These are phyloP conservation scores for Talaromyces adpressus DNA, from an alignment of 495 filamentous ascomycete genomes.

Conservation along the genomic window DNA sequence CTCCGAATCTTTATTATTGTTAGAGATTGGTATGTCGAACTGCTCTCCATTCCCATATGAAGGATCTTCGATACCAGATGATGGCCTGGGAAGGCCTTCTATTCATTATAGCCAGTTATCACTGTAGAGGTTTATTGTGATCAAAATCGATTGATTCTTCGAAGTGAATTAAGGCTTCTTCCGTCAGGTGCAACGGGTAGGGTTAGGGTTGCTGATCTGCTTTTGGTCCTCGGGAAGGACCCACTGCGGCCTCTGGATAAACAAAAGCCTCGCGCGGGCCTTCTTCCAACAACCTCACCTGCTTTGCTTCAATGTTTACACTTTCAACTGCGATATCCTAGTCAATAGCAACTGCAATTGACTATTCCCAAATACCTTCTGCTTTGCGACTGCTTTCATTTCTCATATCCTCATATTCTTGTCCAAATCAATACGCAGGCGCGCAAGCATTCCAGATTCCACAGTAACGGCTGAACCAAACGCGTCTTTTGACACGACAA, in stretches of 20 bases:
- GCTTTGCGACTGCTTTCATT: not conserved
- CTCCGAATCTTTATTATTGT: too few species aligned
- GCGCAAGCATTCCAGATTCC: not conserved
- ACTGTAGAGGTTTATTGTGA: not conserved
- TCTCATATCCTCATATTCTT: not conserved
- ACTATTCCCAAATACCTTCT: not conserved
- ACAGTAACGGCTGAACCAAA: not conserved
- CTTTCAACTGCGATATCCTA: not conserved
- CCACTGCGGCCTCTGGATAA: not conserved
- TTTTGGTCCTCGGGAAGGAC: not conserved
- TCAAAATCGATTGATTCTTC: not conserved
- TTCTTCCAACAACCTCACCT: not conserved
- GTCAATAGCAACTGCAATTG: not conserved
- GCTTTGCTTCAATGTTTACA: not conserved
- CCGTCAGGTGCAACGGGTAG: not conserved
- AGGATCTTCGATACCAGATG: too few species aligned
- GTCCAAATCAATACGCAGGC: not conserved
- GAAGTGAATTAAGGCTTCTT: not conserved
- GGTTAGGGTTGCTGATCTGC: not conserved
- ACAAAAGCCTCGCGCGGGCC: not conserved
- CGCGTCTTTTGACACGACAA: not conserved
- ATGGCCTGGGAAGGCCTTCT: too few species aligned
- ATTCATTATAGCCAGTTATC: too few species aligned
- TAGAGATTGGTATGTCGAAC: too few species aligned
- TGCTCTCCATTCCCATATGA: too few species aligned